Evolutionary conservation across 2,329 filamentous ascomycete species (phyloP), one percentile per base, ranked within the genome.

Genomic region (Grosmannia clavigera): DNA sequence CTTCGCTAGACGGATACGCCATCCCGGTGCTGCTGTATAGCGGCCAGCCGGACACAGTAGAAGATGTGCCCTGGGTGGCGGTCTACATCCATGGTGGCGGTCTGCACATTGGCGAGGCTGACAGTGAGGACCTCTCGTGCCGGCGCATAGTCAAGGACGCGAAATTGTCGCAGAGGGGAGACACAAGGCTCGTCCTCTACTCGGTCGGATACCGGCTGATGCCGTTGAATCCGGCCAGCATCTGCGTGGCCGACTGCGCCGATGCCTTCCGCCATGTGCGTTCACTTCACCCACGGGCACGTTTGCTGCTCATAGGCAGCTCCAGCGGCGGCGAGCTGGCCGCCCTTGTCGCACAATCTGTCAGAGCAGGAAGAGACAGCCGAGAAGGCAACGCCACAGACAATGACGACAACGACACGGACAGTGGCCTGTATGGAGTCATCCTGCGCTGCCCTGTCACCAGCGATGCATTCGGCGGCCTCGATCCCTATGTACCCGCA

Each of bases 1-100:
- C 74, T 4, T 66, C 66, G 0, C 57, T 68, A 1, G 74, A 75
- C 62, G 66, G 62, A 0, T 67, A 66, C 48, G 61, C 62, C 12
- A 73, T 76, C 35, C 74, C 74, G 0, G 55, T 77, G n/a, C 58
- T 75, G 46, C 67, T 67, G 40, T 72, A 75, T 55, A 48, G 40
- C 40, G 2, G 9, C 64, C 19, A 33, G 54, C 33, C n/a, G 27
- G 25, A 33, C 9, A 14, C 16, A 25, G n/a, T n/a, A 19, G 27
- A 4, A 19, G 38, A 58, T 19, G 57, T 66, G 0, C 65, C 69
- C 6, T 61, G 68, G 4, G 62, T 74, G 7, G 66, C 77, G 12
- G 63, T 79, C 22, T 79, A 79, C 66, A 76, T 75, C 64, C 78
- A 80, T 63, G 78, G 78, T 11, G 77, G 77, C 16, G 76, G 75